Base-by-base conservation (phyloP, 2,329 filamentous ascomycete genomes). In the Fusarium compactum region DNA sequence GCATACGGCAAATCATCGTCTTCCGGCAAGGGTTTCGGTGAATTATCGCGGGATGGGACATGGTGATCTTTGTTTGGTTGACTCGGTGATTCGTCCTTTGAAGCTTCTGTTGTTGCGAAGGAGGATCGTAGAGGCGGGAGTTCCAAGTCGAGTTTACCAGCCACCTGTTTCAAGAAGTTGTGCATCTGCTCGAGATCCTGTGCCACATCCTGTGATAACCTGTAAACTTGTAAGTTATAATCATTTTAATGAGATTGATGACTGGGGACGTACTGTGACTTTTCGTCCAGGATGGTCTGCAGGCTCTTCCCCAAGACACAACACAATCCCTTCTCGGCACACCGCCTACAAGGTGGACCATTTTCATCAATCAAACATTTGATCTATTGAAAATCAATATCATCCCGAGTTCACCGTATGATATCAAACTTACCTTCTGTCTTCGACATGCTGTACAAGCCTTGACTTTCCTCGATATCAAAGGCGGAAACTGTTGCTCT, bases 231-330 rank as follows among this genome's bases (percentile, higher is more conserved):
- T 67, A 16, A 67, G 58, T 11, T 27, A 27, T 10, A 27, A 27
- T 9, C 25, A 8, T 27, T 27, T 8, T 10, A 9, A 27, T 27
- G 3, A 10, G 10, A 27, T 10, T 27, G 8, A 10, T 46, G 7
- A 5, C 5, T 3, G 1, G 11, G 3, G 3, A 38, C 76, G 45
- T 73, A 81, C 79, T 80, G 79, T 27, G 78, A 78, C 57, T 80
- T 79, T 65, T 82, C 81, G 56, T 81, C 80, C 22, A 82, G 79
- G 25, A 82, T 78, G 2, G 78, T 82, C 62, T 82, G 81, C 4
- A 82, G 70, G 44, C 80, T 82, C 73, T 82, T 82, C 41, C 80
- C 81, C 51, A 82, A 65, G 2, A 82, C 79, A 51, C 81, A 82
- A 2, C 77, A 76, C 27, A 82, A 58, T 16, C 78, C 78, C 10